Conservation (phyloP, 2,329 filamentous ascomycete genomes). For the Paradendryphiella salina region DNA sequence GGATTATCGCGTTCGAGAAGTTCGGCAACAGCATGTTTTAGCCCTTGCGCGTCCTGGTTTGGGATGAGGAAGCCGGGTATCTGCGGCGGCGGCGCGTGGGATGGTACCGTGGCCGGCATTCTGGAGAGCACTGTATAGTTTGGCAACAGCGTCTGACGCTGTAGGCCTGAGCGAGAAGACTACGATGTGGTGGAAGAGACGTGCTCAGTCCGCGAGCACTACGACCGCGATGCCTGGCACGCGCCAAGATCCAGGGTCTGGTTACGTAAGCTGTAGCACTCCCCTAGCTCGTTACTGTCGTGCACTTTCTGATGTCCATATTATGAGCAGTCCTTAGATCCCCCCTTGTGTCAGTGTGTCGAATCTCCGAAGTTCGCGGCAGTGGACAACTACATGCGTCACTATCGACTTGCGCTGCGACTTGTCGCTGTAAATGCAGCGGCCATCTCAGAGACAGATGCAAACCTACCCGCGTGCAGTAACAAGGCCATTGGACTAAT, state of each 20-base stretch:
- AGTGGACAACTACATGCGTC: too few species aligned
- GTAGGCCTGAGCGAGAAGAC: not conserved
- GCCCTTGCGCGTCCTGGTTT: slow-evolving; percentile 44
- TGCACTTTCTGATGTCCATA: too few species aligned
- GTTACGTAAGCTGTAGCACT: slow-evolving; percentile 3
- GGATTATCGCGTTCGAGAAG: slow-evolving; percentile 71
- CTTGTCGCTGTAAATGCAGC: too few species aligned
- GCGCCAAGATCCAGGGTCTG: slow-evolving; percentile 3
- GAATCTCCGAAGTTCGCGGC: too few species aligned
- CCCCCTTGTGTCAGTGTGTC: too few species aligned
- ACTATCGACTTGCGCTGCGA: too few species aligned
- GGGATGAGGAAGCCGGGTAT: slow-evolving; percentile 41
- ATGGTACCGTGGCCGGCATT: slow-evolving; percentile 26
- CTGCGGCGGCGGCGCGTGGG: slow-evolving; percentile 38
- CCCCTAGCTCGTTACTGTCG: too few species aligned
- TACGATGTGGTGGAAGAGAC: not conserved
- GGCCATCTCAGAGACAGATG: too few species aligned
- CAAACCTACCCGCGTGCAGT: too few species aligned
- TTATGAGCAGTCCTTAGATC: too few species aligned
- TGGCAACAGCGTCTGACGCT: not conserved
- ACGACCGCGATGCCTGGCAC: not conserved
- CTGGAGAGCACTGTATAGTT: not conserved
- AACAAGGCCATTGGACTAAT: too few species aligned
- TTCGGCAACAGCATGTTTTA: slow-evolving; percentile 73
- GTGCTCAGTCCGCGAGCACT: not conserved